Evolutionary conservation across 2,329 filamentous ascomycete genomes (phyloP).

Genomic region (Trematosphaeria pertusa): DNA sequence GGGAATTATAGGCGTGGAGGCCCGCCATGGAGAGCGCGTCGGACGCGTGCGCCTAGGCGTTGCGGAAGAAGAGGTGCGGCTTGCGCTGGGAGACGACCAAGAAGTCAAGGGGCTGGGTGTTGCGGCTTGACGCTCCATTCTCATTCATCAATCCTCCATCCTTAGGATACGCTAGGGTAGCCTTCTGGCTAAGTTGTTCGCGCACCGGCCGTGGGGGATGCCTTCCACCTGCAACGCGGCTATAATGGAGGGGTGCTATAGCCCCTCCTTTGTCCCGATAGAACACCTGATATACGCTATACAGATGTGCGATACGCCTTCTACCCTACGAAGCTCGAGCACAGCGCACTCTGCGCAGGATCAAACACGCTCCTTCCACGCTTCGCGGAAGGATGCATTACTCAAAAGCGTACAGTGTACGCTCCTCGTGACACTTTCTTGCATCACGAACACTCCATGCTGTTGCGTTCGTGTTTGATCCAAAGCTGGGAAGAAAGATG

Average conservation of each 20-base stretch:
- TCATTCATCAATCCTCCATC: background rate
- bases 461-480: no score
- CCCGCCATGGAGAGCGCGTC: slow-evolving; percentile 77
- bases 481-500: no score
- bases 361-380: no score
- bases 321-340: background rate
- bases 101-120: slow-evolving; percentile 80
- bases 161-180: background rate
- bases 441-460: no score
- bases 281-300: background rate
- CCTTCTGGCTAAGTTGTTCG: no score
- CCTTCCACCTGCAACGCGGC: no score
- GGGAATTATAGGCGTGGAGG: slow-evolving; percentile 85
- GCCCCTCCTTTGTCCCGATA: background rate
- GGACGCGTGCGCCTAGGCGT: slow-evolving; percentile 87
- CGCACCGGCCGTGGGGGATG: background rate
- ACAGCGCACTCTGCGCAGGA: no score
- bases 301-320: background rate
- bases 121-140: slow-evolving; percentile 9
- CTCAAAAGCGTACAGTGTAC: no score
- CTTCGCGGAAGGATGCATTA: no score
- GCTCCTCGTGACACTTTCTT: no score
- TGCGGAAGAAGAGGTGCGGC: slow-evolving; percentile 87
- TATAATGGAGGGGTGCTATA: no score
- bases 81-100: slow-evolving; percentile 86